These are phyloP conservation scores for Metroxylon sagu DNA, from an alignment of 176 grass and related monocot species.

Conservation along the genomic window DNA sequence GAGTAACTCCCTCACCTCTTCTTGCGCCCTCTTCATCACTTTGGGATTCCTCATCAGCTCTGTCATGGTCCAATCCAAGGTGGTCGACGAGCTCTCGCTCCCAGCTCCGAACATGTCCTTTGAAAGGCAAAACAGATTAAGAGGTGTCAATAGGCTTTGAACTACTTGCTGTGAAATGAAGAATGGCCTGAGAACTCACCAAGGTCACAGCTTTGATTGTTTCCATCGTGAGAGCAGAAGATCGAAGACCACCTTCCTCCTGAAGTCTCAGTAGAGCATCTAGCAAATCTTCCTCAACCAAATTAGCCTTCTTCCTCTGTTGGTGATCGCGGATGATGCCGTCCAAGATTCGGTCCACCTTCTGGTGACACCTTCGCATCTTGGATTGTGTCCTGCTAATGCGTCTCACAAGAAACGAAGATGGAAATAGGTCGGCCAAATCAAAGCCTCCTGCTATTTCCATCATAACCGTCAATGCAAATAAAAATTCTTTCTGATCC, in stretches of 20 bases:
- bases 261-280: not conserved
- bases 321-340: not conserved
- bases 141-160: too few relatives aligned
- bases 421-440: too few relatives aligned
- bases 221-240: not conserved
- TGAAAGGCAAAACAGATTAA: not conserved
- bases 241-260: not conserved
- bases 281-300: conserved; percentile 13
- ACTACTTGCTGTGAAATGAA: too few relatives aligned
- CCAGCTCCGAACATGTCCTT: conserved; percentile 1
- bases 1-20: not conserved
- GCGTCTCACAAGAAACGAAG: too few relatives aligned
- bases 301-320: not conserved
- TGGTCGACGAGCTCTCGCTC: not conserved
- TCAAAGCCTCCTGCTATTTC: too few relatives aligned
- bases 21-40: conserved; percentile 6
- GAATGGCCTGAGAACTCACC: not conserved
- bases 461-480: too few relatives aligned
- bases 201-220: conserved; percentile 10
- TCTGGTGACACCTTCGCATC: too few relatives aligned
- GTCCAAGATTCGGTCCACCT: not conserved
- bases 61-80: conserved; percentile 6
- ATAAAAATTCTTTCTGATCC: conserved; percentile 15
- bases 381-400: too few relatives aligned
- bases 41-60: conserved; percentile 4